These are phyloP conservation scores for Pyronema domesticum DNA, from an alignment of 495 filamentous ascomycete genomes.

Conservation along the genomic window DNA sequence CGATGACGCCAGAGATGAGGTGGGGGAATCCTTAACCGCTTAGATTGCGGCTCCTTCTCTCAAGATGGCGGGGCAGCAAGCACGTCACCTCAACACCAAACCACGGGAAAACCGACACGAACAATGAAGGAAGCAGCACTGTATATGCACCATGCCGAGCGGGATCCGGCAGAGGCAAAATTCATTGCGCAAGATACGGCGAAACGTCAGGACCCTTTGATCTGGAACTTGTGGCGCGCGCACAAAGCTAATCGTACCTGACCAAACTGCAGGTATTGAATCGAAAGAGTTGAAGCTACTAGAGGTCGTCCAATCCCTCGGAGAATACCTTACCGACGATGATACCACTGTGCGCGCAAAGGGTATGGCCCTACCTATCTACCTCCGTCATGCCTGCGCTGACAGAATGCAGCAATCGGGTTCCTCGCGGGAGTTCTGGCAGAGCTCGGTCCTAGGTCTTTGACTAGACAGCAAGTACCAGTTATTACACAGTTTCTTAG, in stretches of 20 bases:
- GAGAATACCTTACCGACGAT: constrained; percentile 54
- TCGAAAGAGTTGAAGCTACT: constrained; percentile 44
- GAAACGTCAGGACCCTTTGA: constrained; percentile 25
- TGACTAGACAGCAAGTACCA: constrained; percentile 50
- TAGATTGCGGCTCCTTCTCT: background rate
- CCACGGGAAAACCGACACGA: too few species aligned
- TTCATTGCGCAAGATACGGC: constrained; percentile 41
- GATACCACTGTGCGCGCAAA: constrained; percentile 45
- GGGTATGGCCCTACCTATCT: constrained; percentile 7
- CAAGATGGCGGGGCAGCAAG: background rate
- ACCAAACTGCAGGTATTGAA: constrained; percentile 35
- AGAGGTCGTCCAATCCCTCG: constrained; percentile 47
- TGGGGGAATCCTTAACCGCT: background rate
- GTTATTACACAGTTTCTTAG: constrained; percentile 42
- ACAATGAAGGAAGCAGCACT: constrained; percentile 15
- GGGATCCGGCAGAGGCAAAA: constrained; percentile 41
- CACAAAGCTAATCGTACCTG: constrained; percentile 1
- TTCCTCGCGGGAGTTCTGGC: constrained; percentile 50
- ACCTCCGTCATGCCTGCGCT: background rate
- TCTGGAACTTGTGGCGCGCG: too few species aligned
- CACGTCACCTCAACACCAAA: too few species aligned
- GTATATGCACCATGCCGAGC: constrained; percentile 48
- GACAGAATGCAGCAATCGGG: constrained; percentile 32
- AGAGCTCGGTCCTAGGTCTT: constrained; percentile 36
- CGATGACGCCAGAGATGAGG: too few species aligned